Conservation (phyloP, 768 basidiomycete genomes). For the Phaeotremella fagi region DNA sequence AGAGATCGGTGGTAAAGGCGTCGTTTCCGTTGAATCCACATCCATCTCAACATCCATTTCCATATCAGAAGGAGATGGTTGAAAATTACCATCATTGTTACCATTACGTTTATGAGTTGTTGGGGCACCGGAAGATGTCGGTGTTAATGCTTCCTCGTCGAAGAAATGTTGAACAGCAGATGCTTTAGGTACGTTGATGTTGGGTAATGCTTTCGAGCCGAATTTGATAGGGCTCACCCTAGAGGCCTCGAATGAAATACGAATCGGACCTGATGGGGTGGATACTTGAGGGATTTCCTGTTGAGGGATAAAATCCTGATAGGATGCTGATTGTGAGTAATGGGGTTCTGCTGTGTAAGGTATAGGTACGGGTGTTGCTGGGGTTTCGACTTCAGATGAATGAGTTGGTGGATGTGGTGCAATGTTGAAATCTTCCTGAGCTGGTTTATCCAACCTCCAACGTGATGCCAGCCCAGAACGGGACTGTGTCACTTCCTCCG, state of each 20-base stretch:
- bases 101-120: background rate
- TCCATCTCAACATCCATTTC: background rate
- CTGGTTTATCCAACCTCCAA: background rate
- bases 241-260: slow-evolving; percentile 6
- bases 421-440: background rate
- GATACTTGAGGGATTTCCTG: no score
- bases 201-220: slow-evolving; percentile 5
- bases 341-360: background rate
- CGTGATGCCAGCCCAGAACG: background rate
- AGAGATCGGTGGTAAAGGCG: no score
- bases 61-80: background rate
- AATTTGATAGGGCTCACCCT: slow-evolving; percentile 7
- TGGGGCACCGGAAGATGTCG: background rate
- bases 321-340: no score
- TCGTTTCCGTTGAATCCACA: slow-evolving; percentile 1
- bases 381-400: background rate
- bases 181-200: slow-evolving; percentile 2
- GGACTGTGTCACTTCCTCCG: background rate
- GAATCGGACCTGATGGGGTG: slow-evolving; percentile 4
- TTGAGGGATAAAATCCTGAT: no score
- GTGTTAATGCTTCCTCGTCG: slow-evolving; percentile 2
- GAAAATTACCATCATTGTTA: background rate
- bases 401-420: background rate
- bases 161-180: slow-evolving; percentile 18
- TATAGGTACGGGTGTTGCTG: background rate